phyloP scores from a whole-genome alignment of 371 early-diverging fungal species.

The Racocetra persica region DNA sequence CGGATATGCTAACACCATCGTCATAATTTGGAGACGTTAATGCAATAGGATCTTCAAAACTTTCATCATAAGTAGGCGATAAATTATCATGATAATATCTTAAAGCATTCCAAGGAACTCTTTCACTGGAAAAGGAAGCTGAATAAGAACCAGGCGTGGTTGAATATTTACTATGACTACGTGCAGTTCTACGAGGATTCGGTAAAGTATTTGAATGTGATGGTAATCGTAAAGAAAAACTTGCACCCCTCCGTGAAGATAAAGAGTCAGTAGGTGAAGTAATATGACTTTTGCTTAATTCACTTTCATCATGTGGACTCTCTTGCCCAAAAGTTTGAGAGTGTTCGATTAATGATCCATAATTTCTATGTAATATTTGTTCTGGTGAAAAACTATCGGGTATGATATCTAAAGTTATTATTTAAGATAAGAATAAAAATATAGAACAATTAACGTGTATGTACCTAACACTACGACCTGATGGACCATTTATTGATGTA shows the following conservation, averaged over 20 bases:
- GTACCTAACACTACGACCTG: too few relatives aligned
- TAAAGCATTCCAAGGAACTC: slow-evolving; percentile 36
- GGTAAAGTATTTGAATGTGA: not conserved
- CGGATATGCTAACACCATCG: not conserved
- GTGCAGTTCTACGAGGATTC: not conserved
- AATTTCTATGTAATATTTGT: too few relatives aligned
- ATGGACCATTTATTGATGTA: too few relatives aligned
- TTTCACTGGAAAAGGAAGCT: slow-evolving; percentile 22
- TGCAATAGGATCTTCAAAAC: not conserved
- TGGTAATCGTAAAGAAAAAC: not conserved
- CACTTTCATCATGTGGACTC: too few relatives aligned
- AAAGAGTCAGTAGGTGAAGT: too few relatives aligned
- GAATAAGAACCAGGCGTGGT: not conserved
- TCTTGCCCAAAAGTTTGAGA: too few relatives aligned
- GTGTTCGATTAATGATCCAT: too few relatives aligned
- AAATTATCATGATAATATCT: slow-evolving; percentile 10
- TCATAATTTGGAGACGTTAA: not conserved
- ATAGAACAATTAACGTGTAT: too few relatives aligned
- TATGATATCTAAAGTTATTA: too few relatives aligned
- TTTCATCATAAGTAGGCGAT: slow-evolving; percentile 9
- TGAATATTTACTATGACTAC: not conserved
- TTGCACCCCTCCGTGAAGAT: not conserved
- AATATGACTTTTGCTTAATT: too few relatives aligned
- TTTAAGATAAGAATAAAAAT: too few relatives aligned
- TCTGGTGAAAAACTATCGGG: too few relatives aligned